A percentile compares a stretch with the other conserved stretches of the same genome.
These are phyloP conservation scores for Nepenthes gracilis DNA, from an alignment of 148 eudicot species.

Conservation along the genomic window DNA sequence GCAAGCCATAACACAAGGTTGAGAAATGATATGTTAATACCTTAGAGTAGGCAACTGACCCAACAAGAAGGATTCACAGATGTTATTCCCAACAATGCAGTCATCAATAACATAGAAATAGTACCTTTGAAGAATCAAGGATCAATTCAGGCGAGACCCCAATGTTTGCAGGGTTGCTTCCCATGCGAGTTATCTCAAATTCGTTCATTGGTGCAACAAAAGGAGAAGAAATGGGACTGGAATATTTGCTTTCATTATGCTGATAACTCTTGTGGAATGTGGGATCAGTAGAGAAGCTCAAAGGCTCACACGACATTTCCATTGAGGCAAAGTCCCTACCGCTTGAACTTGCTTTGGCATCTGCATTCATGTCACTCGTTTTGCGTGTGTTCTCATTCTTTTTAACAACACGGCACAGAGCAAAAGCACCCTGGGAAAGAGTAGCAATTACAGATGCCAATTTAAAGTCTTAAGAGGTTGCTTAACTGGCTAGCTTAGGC, in stretches of 20 bases:
- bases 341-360: slow-evolving; percentile 32
- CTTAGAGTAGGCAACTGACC: too few relatives aligned
- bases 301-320: slow-evolving; percentile 27
- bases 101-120: neutral
- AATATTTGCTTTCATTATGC: slow-evolving; percentile 35
- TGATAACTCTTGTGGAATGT: slow-evolving; percentile 16
- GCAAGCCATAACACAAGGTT: slow-evolving; percentile 4
- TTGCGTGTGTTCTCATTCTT: slow-evolving; percentile 26
- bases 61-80: too few relatives aligned
- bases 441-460: slow-evolving; percentile 3
- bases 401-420: slow-evolving; percentile 67
- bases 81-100: neutral
- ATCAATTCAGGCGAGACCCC: slow-evolving; percentile 60
- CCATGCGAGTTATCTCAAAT: slow-evolving; percentile 31
- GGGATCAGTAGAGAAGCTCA: slow-evolving; percentile 26
- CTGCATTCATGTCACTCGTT: slow-evolving; percentile 22
- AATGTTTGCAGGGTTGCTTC: slow-evolving; percentile 25
- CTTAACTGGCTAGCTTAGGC: neutral
- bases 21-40: neutral
- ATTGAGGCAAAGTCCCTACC: slow-evolving; percentile 11
- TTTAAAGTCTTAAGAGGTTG: neutral
- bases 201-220: slow-evolving; percentile 28
- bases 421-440: slow-evolving; percentile 47
- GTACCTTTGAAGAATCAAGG: slow-evolving; percentile 79
- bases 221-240: slow-evolving; percentile 58